Conservation (phyloP, 495 filamentous ascomycete species). For the Penicillium verhagenii region DNA sequence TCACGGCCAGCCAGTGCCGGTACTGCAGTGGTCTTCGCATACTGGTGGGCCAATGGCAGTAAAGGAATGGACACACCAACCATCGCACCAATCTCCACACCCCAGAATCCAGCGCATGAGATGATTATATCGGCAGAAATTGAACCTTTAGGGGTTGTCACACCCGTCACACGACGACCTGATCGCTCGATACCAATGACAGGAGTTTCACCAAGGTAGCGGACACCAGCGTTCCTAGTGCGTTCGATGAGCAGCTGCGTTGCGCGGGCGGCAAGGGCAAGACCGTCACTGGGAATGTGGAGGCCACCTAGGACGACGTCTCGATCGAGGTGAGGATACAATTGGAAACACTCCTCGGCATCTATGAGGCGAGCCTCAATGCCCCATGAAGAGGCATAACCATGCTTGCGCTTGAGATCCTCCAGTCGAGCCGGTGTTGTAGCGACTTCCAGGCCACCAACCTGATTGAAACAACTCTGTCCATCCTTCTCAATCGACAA, state of each 20-base stretch:
- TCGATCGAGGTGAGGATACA: constrained; percentile 45
- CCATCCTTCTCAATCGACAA: constrained; percentile 40
- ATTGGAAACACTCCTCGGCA: constrained; percentile 39
- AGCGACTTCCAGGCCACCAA: constrained; percentile 51
- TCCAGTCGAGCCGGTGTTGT: constrained; percentile 48
- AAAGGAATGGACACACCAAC: constrained; percentile 47
- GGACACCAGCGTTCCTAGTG: constrained; percentile 45
- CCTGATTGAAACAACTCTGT: constrained; percentile 48
- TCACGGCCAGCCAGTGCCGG: constrained; percentile 29
- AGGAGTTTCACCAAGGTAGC: constrained; percentile 43
- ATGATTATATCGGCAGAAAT: constrained; percentile 49
- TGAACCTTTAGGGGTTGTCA: constrained; percentile 35
- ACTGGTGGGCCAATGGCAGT: constrained; percentile 52
- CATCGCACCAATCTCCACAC: constrained; percentile 52
- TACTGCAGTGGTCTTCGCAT: constrained; percentile 47
- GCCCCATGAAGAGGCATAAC: constrained; percentile 48
- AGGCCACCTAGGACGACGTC: constrained; percentile 48
- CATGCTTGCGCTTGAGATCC: constrained; percentile 52
- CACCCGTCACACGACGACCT: constrained; percentile 41
- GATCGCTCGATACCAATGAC: constrained; percentile 44
- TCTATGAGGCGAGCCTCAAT: constrained; percentile 43
- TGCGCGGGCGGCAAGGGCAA: constrained; percentile 49
- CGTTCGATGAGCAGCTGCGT: constrained; percentile 49
- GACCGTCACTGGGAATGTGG: constrained; percentile 49
- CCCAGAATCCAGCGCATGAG: constrained; percentile 56